phyloP scores from a whole-genome alignment of 345 rosid genomes.

The Populus davidiana region DNA sequence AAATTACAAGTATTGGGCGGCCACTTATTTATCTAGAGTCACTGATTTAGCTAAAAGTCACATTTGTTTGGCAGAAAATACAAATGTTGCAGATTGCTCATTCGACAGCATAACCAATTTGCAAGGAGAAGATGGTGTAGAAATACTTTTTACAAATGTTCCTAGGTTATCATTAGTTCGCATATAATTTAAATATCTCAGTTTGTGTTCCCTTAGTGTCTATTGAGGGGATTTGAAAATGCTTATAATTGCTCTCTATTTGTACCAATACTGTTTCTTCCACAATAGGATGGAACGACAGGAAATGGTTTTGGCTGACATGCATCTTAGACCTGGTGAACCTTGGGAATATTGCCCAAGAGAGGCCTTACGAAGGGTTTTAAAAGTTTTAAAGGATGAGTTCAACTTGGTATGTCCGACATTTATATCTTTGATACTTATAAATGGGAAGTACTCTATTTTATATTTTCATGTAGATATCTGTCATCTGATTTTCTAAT shows the following conservation, averaged over 20 bases:
- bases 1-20: no score
- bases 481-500: constrained; percentile 1
- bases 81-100: no score
- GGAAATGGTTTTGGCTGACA: constrained; percentile 94
- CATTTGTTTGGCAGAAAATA: no score
- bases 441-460: neutral
- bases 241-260: neutral
- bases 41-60: no score
- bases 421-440: neutral
- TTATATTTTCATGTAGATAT: neutral
- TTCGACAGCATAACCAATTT: no score
- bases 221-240: neutral
- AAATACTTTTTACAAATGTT: neutral
- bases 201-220: neutral
- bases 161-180: neutral
- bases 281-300: constrained; percentile 58
- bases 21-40: no score
- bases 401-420: constrained; percentile 64
- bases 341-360: constrained; percentile 98
- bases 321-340: constrained; percentile 76
- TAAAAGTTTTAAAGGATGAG: constrained; percentile 71
- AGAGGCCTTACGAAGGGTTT: constrained; percentile 66
- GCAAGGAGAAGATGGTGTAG: neutral
- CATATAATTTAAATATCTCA: neutral
- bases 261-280: constrained; percentile 10